phyloP scores from a whole-genome alignment of 2,329 filamentous ascomycete species.

The Verticillium alfalfae region DNA sequence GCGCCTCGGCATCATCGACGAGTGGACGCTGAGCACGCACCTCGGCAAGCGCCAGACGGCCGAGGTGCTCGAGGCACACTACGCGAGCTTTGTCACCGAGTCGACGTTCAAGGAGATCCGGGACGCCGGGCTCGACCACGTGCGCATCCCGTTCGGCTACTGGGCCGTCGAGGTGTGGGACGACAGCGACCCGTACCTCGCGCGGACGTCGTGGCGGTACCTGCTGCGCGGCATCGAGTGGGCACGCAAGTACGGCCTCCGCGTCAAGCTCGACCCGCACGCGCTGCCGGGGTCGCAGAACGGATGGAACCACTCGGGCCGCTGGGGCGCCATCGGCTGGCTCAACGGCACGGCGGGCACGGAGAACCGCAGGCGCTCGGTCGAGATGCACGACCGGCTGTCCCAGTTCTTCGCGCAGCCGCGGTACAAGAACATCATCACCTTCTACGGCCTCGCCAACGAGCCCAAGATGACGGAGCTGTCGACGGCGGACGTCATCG shows the following conservation, averaged over 20 bases:
- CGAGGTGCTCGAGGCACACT: constrained; percentile 78
- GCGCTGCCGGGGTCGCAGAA: constrained; percentile 92
- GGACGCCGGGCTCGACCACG: constrained; percentile 86
- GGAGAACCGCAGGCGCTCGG: constrained; percentile 71
- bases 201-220: constrained; percentile 86
- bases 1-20: constrained; percentile 68
- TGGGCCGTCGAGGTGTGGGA: constrained; percentile 88
- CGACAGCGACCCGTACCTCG: constrained; percentile 84
- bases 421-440: constrained; percentile 85
- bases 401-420: constrained; percentile 90
- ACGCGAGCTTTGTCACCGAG: constrained; percentile 82
- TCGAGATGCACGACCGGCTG: constrained; percentile 82
- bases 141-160: constrained; percentile 93
- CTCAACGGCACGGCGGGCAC: constrained; percentile 82
- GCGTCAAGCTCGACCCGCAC: constrained; percentile 90
- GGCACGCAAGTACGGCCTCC: constrained; percentile 83
- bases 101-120: constrained; percentile 79
- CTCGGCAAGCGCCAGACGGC: constrained; percentile 62
- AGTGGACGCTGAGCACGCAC: constrained; percentile 71
- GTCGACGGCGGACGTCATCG: constrained; percentile 58
- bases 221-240: constrained; percentile 90
- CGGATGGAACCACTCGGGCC: constrained; percentile 94
- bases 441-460: constrained; percentile 91
- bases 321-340: constrained; percentile 77
- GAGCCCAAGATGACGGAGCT: constrained; percentile 85